phyloP scores from a whole-genome alignment of 495 filamentous ascomycete genomes.

The Cudoniella acicularis region DNA sequence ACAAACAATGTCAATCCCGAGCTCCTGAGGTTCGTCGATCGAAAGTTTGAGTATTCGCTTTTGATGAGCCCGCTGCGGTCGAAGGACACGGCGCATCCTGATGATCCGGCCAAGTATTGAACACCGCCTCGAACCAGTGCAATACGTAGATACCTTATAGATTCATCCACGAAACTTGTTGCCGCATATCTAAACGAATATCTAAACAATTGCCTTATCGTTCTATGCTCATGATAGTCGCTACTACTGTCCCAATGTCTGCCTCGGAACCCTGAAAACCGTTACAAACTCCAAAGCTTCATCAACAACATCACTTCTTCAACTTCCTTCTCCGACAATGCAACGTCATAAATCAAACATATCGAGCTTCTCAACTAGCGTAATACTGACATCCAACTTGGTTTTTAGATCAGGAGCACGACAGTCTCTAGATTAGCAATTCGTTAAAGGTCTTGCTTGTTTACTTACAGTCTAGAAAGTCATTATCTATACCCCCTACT shows the following conservation, averaged over 20 bases:
- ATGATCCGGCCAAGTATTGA: slow-evolving; percentile 21
- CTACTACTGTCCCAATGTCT: slow-evolving; percentile 7
- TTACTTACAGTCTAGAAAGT: too few species aligned
- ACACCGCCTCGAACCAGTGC: slow-evolving; percentile 9
- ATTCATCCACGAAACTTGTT: slow-evolving; percentile 9
- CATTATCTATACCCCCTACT: too few species aligned
- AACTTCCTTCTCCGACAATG: neutral
- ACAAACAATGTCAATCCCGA: slow-evolving; percentile 17
- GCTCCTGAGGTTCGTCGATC: slow-evolving; percentile 19
- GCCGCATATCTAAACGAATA: slow-evolving; percentile 10
- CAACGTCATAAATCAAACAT: slow-evolving; percentile 4
- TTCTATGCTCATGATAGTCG: slow-evolving; percentile 7
- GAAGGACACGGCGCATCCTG: slow-evolving; percentile 18
- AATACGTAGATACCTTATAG: slow-evolving; percentile 12
- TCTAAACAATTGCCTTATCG: slow-evolving; percentile 9
- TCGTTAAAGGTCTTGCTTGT: too few species aligned
- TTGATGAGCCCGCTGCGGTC: slow-evolving; percentile 16
- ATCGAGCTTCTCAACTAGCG: too few species aligned
- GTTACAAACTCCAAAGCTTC: slow-evolving; percentile 5
- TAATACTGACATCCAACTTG: too few species aligned
- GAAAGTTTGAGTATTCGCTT: slow-evolving; percentile 18
- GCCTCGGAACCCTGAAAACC: slow-evolving; percentile 5
- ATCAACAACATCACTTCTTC: slow-evolving; percentile 5
- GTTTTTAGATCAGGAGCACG: too few species aligned
- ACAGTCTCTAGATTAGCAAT: too few species aligned